Conservation (phyloP, 2,329 filamentous ascomycete species). For the Trematosphaeria pertusa region DNA sequence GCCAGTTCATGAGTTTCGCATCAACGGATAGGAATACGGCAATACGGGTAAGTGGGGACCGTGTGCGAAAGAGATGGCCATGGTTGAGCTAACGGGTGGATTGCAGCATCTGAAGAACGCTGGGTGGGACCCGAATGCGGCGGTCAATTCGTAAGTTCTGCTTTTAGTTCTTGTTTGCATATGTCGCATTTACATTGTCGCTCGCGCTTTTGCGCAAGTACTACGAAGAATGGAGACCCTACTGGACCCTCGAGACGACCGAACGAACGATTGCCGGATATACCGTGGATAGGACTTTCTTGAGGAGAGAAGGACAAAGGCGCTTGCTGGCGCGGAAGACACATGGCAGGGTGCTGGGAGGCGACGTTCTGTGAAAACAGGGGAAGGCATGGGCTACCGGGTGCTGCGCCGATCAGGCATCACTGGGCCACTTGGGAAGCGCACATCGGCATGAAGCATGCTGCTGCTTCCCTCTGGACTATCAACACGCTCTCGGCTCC, state of each 20-base stretch:
- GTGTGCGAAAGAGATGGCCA: not conserved
- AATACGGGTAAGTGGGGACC: constrained; percentile 34
- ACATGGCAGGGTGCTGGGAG: too few species aligned
- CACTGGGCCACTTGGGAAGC: not conserved
- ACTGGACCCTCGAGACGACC: not conserved
- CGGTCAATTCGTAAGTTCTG: constrained; percentile 56
- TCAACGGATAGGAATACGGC: constrained; percentile 54
- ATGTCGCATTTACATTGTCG: constrained; percentile 1
- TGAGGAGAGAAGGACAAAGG: not conserved
- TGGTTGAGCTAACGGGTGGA: constrained; percentile 9
- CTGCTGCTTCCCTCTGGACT: constrained; percentile 4
- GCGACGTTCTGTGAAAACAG: too few species aligned
- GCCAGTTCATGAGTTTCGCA: constrained; percentile 54
- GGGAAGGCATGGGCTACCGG: too few species aligned
- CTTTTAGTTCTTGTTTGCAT: constrained; percentile 8
- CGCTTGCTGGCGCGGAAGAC: too few species aligned
- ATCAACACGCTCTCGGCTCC: constrained; percentile 8
- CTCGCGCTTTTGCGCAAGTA: not conserved
- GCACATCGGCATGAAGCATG: not conserved
- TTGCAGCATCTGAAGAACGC: constrained; percentile 52
- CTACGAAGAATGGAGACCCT: too few species aligned
- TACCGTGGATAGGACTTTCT: not conserved
- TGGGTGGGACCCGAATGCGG: constrained; percentile 54
- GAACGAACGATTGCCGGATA: not conserved
- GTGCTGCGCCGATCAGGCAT: too few species aligned